Evolutionary conservation across 2,329 filamentous ascomycete species (phyloP).

Genomic region (Verticillium klebahnii): DNA sequence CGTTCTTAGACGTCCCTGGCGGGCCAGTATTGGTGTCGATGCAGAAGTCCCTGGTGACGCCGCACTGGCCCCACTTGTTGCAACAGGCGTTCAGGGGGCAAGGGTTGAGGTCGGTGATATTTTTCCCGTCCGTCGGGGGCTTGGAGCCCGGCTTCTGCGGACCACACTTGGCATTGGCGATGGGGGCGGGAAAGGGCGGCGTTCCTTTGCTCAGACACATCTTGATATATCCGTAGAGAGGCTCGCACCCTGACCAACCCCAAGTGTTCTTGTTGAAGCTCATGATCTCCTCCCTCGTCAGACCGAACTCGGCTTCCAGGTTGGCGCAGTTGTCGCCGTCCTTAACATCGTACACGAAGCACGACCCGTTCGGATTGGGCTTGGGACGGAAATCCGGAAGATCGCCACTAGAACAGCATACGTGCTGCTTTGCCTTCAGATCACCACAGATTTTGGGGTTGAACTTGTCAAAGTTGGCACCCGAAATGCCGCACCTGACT

Average conservation of each 20-base stretch:
- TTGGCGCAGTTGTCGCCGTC: conserved; percentile 23
- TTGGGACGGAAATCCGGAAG: conserved; percentile 29
- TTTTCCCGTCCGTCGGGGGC: not conserved
- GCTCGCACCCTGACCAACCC: conserved; percentile 29
- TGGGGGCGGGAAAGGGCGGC: conserved; percentile 25
- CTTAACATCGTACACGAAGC: conserved; percentile 13
- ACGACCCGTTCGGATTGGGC: conserved; percentile 26
- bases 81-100: conserved; percentile 24
- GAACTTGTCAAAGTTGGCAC: conserved; percentile 18
- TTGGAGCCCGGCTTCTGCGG: conserved; percentile 16
- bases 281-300: conserved; percentile 32
- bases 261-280: conserved; percentile 31
- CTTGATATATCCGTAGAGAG: conserved; percentile 16
- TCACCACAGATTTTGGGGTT: conserved; percentile 24
- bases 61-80: conserved; percentile 39
- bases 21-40: conserved; percentile 9
- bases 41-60: conserved; percentile 39
- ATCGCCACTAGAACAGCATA: conserved; percentile 30
- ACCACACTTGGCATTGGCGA: conserved; percentile 26
- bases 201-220: conserved; percentile 29
- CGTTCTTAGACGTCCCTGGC: conserved; percentile 14
- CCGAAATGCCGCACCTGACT: conserved; percentile 17
- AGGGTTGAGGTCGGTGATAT: conserved; percentile 15
- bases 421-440: conserved; percentile 25
- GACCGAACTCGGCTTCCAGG: conserved; percentile 23